Percentiles rank a stretch among this genome's conserved stretches.
These are phyloP conservation scores for Ceratobasidium sp. DNA, from an alignment of 1,284 basidiomycete species.

Conservation along the genomic window DNA sequence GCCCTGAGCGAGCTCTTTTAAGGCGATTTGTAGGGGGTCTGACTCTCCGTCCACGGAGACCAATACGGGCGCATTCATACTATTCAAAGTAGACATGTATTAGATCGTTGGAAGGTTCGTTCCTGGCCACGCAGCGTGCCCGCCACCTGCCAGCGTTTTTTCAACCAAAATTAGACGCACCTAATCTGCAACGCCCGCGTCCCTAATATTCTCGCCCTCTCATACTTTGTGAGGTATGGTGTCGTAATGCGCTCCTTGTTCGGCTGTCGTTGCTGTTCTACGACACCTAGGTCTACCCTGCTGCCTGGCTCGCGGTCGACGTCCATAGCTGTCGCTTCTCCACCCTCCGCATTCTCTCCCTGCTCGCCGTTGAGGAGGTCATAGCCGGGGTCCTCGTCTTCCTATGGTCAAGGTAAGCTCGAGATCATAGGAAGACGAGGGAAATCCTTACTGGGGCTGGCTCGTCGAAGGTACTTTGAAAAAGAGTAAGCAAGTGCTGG, in stretches of 20 bases:
- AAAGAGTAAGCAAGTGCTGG: slow-evolving; percentile 1
- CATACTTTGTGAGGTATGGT: slow-evolving; percentile 99
- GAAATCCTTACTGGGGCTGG: slow-evolving; percentile 35
- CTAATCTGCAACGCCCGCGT: slow-evolving; percentile 99
- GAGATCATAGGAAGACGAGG: neutral
- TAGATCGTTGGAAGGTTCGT: slow-evolving; percentile 28
- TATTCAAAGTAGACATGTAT: slow-evolving; percentile 56
- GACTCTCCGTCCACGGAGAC: slow-evolving; percentile 96
- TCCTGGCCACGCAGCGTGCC: neutral
- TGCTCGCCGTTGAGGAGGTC: slow-evolving; percentile 44
- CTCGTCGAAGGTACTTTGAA: slow-evolving; percentile 39
- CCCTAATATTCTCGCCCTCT: slow-evolving; percentile 95
- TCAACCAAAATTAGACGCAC: slow-evolving; percentile 64
- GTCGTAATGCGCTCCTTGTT: slow-evolving; percentile 96
- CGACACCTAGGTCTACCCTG: slow-evolving; percentile 34
- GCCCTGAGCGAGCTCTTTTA: slow-evolving; percentile 94
- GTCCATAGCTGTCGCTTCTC: slow-evolving; percentile 33
- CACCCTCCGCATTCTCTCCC: slow-evolving; percentile 38
- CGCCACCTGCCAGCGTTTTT: slow-evolving; percentile 18
- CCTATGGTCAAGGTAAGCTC: slow-evolving; percentile 26
- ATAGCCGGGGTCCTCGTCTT: slow-evolving; percentile 44
- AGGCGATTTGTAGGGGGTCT: slow-evolving; percentile 94
- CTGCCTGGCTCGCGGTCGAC: slow-evolving; percentile 36
- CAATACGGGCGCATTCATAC: slow-evolving; percentile 97
- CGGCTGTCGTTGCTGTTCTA: slow-evolving; percentile 72